Percentiles rank a stretch among this genome's conserved stretches.
Evolutionary conservation across 306 rosid species (phyloP).

Genomic region (Morella rubra): DNA sequence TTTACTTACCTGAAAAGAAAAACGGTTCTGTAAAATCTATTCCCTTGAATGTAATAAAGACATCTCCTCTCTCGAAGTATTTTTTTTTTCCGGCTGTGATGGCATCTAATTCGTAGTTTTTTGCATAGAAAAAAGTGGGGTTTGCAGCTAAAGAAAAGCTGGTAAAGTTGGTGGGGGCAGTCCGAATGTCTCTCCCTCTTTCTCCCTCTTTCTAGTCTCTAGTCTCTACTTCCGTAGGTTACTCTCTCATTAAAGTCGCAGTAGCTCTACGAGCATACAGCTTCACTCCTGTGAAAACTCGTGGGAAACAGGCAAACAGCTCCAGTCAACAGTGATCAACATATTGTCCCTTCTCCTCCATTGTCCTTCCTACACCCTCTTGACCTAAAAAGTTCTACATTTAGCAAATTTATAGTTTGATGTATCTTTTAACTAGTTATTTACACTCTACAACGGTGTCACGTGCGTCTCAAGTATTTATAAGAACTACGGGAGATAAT

Average conservation of each 20-base stretch:
- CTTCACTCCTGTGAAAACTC: constrained; percentile 40
- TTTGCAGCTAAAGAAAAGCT: constrained; percentile 37
- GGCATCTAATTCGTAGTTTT: constrained; percentile 42
- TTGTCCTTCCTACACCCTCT: constrained; percentile 21
- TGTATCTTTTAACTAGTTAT: too few species aligned
- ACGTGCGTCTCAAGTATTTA: not conserved
- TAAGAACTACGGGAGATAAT: too few species aligned
- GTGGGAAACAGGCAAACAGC: constrained; percentile 35
- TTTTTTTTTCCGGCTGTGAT: constrained; percentile 28
- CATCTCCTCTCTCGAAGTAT: too few species aligned
- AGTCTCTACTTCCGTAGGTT: constrained; percentile 10
- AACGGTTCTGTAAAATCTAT: not conserved
- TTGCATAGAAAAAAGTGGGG: constrained; percentile 27
- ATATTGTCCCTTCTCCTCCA: constrained; percentile 40
- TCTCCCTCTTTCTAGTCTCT: constrained; percentile 34
- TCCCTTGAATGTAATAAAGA: not conserved
- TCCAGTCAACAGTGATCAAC: constrained; percentile 32
- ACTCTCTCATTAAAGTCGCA: constrained; percentile 21
- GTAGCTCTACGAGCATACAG: constrained; percentile 16
- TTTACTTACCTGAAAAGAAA: not conserved
- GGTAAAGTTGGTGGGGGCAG: constrained; percentile 90
- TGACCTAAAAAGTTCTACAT: not conserved
- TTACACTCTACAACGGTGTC: too few species aligned
- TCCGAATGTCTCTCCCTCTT: constrained; percentile 83
- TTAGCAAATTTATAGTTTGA: not conserved